Evolutionary conservation across 192 early-diverging fungal genomes (phyloP), one percentile per base, ranked within the genome.

Genomic region (Phycomyces blakesleeanus): DNA sequence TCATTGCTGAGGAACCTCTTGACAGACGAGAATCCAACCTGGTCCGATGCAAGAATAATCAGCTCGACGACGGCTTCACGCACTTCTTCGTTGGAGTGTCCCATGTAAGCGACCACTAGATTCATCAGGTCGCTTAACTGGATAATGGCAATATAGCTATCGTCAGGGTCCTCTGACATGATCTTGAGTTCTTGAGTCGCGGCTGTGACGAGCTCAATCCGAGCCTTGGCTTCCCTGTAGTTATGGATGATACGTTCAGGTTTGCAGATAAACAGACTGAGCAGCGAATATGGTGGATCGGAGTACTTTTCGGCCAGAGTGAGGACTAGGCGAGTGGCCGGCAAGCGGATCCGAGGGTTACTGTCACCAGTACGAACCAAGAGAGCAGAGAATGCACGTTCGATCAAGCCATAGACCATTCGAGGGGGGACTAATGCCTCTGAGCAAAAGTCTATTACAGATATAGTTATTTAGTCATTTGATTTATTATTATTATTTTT

Each of bases 211-310:
- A 69, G 37, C 21, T 69, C 53, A 3, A 69, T 50, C 38, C 60
- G 60, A 15, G 59, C 55, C 26, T 51, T 51, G n/a, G 54, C 67
- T 9, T 69, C 67, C 34, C 62, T 69, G 34, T 55, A 34, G 20
- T 61, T 49, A 26, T 61, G 67, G 3, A 61, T 69, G 52, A 62
- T 41, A 44, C 67, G 67, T n/a, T 69, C 67, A 15, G 61, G 60
- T 37, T 51, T 62, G 25, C 60, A 7, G 10, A 62, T 52, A 25
- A 51, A 62, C 44, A 51, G 49, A 10, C 40, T 16, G 24, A 63
- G 21, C n/a, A 61, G 54, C 34, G 50, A 39, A 37, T 51, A 27
- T 11, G 58, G 25, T 20, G 37, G 27, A 8, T 18, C 39, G 16
- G 41, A n/a, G 44, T 69, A 57, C 1, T 40, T 29, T 21, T 57